These are phyloP conservation scores for Thelonectria blattea DNA, from an alignment of 2,329 filamentous ascomycete genomes.

Conservation along the genomic window DNA sequence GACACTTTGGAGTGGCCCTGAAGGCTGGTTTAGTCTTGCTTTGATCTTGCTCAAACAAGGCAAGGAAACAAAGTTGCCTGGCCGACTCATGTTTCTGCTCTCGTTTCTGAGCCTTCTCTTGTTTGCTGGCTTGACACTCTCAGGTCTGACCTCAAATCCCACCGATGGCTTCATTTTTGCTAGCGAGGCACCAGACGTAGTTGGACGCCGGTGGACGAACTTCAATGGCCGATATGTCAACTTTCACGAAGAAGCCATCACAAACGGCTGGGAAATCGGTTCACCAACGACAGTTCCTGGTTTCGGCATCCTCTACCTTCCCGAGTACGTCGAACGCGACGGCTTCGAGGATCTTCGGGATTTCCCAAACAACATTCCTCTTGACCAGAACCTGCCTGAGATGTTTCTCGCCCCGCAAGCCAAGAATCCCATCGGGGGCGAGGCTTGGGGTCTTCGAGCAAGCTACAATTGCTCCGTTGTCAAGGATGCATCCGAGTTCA, in stretches of 20 bases:
- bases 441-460: conserved; percentile 19
- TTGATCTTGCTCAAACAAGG: too few relatives aligned
- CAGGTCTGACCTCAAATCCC: conserved; percentile 21
- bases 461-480: conserved; percentile 22
- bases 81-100: conserved; percentile 18
- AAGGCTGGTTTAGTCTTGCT: conserved; percentile 17
- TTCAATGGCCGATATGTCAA: background rate
- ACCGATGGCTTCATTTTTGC: conserved; percentile 21
- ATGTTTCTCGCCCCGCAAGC: conserved; percentile 26
- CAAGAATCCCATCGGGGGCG: conserved; percentile 13
- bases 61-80: background rate
- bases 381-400: conserved; percentile 8
- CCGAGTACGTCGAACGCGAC: conserved; percentile 1
- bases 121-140: conserved; percentile 24
- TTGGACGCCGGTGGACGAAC: conserved; percentile 7
- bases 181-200: background rate
- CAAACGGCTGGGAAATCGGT: conserved; percentile 12
- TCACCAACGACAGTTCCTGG: conserved; percentile 12
- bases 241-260: background rate
- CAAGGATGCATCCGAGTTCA: conserved; percentile 16
- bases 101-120: conserved; percentile 14
- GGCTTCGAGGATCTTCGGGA: background rate
- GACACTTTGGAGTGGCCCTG: conserved; percentile 21
- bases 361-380: conserved; percentile 19
- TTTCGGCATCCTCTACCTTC: conserved; percentile 20